These are phyloP conservation scores for Hordeum pubiflorum DNA, from an alignment of 202 grass and related monocot genomes.

Conservation along the genomic window DNA sequence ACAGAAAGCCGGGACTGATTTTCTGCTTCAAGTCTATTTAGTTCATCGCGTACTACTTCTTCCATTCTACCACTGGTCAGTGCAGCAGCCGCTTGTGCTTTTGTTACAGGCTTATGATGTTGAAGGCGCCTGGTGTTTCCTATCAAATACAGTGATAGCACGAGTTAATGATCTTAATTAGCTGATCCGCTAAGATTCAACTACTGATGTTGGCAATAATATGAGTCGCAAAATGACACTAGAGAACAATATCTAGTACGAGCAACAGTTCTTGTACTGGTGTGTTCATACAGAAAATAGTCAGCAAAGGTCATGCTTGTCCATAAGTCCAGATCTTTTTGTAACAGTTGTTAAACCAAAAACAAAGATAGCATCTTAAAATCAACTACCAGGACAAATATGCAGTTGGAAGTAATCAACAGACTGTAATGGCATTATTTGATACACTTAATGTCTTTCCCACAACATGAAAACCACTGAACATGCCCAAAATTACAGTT, in stretches of 20 bases:
- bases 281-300: constrained; percentile 2
- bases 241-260: not conserved
- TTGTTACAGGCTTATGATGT: constrained; percentile 81
- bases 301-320: not conserved
- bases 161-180: constrained; percentile 26
- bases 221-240: not conserved
- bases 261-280: not conserved
- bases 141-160: constrained; percentile 30
- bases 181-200: not conserved
- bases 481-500: not conserved
- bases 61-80: constrained; percentile 76
- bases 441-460: not conserved
- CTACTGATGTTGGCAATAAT: not conserved
- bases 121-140: constrained; percentile 89
- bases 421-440: not conserved
- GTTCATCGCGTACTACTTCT: constrained; percentile 53
- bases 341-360: not conserved
- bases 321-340: not conserved
- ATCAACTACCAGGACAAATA: not conserved
- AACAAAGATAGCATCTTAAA: not conserved
- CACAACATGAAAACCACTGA: not conserved
- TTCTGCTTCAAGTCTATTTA: constrained; percentile 61
- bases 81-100: constrained; percentile 80
- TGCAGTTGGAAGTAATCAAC: not conserved
- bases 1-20: constrained; percentile 49